A percentile compares a stretch with the other conserved stretches of the same genome.
phyloP scores from a whole-genome alignment of 108 stramenopile species.

The Phaeodactylum tricornutum region DNA sequence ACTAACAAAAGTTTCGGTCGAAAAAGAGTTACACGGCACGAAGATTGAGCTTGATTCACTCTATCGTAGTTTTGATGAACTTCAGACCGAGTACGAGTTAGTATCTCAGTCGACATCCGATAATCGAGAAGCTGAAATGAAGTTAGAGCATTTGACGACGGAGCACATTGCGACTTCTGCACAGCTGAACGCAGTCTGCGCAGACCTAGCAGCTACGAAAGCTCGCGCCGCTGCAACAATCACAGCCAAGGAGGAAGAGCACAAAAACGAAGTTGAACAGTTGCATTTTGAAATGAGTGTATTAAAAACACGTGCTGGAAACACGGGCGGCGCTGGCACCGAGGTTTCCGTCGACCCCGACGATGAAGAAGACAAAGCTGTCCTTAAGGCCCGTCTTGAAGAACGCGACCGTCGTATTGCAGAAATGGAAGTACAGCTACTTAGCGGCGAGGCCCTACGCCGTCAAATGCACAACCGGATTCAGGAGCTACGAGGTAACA shows the following conservation, averaged over 20 bases:
- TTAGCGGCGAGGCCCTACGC: constrained; percentile 75
- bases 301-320: constrained; percentile 66
- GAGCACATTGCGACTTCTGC: constrained; percentile 85
- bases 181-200: constrained; percentile 74
- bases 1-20: constrained; percentile 71
- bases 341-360: constrained; percentile 18
- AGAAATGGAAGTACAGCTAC: constrained; percentile 74
- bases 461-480: constrained; percentile 88
- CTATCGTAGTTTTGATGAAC: constrained; percentile 49
- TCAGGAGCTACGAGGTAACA: constrained; percentile 92
- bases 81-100: constrained; percentile 61
- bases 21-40: constrained; percentile 67
- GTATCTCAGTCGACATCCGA: constrained; percentile 54
- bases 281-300: constrained; percentile 83
- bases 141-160: constrained; percentile 62
- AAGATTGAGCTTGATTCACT: constrained; percentile 56
- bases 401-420: constrained; percentile 65
- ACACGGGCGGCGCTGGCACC: constrained; percentile 27
- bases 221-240: constrained; percentile 58
- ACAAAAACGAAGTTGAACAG: constrained; percentile 55
- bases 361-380: constrained; percentile 76
- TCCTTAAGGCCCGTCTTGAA: constrained; percentile 81
- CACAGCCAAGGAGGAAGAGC: constrained; percentile 46
- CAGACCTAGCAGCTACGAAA: constrained; percentile 78
- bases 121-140: constrained; percentile 81